phyloP scores from a whole-genome alignment of 208 protist species.

The Novymonas esmeraldas region DNA sequence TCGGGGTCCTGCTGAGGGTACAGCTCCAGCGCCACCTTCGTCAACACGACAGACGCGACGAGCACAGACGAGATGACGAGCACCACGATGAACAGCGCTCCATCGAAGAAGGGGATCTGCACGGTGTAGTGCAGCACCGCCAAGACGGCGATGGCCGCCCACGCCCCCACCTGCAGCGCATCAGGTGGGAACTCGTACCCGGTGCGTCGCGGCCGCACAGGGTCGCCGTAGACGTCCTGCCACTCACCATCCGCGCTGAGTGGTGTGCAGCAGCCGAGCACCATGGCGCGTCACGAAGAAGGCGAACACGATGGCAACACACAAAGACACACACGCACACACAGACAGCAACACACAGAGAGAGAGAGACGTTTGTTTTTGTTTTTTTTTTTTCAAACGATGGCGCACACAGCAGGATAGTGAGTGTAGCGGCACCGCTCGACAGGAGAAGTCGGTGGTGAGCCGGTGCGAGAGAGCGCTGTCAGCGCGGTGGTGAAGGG shows the following conservation, averaged over 20 bases:
- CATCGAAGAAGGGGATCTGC: slow-evolving; percentile 70
- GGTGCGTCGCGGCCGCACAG: slow-evolving; percentile 74
- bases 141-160: slow-evolving; percentile 56
- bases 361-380: no score
- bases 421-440: no score
- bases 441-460: no score
- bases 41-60: slow-evolving; percentile 30
- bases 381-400: no score
- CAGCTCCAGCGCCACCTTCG: slow-evolving; percentile 72
- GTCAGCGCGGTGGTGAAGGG: no score
- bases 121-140: slow-evolving; percentile 61
- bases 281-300: neutral
- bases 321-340: no score
- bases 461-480: no score
- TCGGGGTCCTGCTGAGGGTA: slow-evolving; percentile 70
- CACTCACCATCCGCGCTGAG: slow-evolving; percentile 61
- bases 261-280: slow-evolving; percentile 37
- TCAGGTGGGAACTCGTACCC: slow-evolving; percentile 82
- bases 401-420: no score
- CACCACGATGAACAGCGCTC: slow-evolving; percentile 41
- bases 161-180: slow-evolving; percentile 69
- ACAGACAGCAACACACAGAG: neutral
- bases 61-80: slow-evolving; percentile 53
- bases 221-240: slow-evolving; percentile 80
- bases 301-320: neutral